A percentile compares a stretch with the other conserved stretches of the same genome.
phyloP scores from a whole-genome alignment of 2,329 filamentous ascomycete species.

The Ceratocystis destructans region DNA sequence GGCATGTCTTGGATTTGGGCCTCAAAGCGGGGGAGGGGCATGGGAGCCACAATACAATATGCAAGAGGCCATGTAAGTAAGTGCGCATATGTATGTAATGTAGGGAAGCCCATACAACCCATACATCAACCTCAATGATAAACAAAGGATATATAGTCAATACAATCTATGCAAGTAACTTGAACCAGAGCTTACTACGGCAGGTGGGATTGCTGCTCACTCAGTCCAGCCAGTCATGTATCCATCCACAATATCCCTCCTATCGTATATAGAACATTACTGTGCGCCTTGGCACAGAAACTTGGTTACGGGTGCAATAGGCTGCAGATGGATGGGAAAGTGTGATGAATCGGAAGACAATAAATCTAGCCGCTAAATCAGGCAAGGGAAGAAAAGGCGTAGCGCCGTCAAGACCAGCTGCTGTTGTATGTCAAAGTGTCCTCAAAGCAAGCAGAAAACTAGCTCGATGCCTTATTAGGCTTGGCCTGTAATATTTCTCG shows the following conservation, averaged over 20 bases:
- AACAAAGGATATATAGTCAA: no score
- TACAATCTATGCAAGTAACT: background rate
- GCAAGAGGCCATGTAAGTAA: background rate
- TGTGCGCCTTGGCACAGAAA: background rate
- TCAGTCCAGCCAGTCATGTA: no score
- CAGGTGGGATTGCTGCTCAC: background rate
- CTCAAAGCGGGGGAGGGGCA: constrained; percentile 6
- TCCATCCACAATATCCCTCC: no score
- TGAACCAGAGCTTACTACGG: background rate
- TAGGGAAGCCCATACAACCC: no score
- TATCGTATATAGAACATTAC: background rate
- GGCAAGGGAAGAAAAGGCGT: background rate
- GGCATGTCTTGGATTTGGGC: background rate
- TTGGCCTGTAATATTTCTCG: background rate
- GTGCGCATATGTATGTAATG: background rate
- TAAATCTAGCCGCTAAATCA: background rate
- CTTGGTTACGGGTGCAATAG: background rate
- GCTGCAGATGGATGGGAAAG: background rate
- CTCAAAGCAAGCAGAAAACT: background rate
- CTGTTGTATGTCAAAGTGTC: background rate
- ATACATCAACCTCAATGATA: no score
- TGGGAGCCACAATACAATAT: background rate
- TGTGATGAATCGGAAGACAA: background rate
- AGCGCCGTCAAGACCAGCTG: background rate
- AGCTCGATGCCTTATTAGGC: background rate